A percentile compares a stretch with the other conserved stretches of the same genome.
phyloP scores from a whole-genome alignment of 2,329 filamentous ascomycete genomes.

The Cercospora sp. region DNA sequence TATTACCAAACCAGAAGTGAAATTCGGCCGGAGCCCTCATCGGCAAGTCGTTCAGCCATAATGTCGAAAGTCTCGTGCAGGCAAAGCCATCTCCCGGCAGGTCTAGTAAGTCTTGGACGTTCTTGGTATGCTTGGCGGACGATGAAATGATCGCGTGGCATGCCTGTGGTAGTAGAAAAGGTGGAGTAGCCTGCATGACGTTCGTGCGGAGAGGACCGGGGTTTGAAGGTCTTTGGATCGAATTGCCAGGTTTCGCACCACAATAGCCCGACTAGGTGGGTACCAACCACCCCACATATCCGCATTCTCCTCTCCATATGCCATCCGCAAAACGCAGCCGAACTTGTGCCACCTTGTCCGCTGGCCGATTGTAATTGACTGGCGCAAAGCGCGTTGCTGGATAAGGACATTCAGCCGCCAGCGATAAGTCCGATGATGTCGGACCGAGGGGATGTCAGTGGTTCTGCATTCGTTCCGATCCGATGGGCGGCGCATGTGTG shows the following conservation, averaged over 20 bases:
- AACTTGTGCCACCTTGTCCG: background rate
- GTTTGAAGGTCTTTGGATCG: conserved; percentile 13
- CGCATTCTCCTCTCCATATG: background rate
- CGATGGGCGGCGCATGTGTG: background rate
- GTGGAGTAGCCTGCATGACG: conserved; percentile 8
- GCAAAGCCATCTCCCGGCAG: conserved; percentile 6
- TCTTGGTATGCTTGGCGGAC: conserved; percentile 18
- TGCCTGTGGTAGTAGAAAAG: background rate
- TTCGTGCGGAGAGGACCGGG: conserved; percentile 11
- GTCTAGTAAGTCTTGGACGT: background rate
- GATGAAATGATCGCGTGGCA: conserved; percentile 9
- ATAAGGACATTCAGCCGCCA: background rate
- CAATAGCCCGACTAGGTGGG: background rate
- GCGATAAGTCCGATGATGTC: background rate
- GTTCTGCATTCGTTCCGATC: background rate
- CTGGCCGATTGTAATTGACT: background rate
- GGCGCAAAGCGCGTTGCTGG: background rate
- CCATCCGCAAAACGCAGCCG: background rate
- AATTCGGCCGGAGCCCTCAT: conserved; percentile 1
- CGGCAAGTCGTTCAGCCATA: conserved; percentile 5
- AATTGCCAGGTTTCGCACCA: conserved; percentile 5
- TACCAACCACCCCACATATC: background rate
- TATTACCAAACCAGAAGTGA: conserved; percentile 5
- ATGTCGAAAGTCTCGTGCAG: background rate
- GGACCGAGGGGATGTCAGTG: background rate